phyloP scores from a whole-genome alignment of 2,329 filamentous ascomycete species.

The Talaromyces sp. region DNA sequence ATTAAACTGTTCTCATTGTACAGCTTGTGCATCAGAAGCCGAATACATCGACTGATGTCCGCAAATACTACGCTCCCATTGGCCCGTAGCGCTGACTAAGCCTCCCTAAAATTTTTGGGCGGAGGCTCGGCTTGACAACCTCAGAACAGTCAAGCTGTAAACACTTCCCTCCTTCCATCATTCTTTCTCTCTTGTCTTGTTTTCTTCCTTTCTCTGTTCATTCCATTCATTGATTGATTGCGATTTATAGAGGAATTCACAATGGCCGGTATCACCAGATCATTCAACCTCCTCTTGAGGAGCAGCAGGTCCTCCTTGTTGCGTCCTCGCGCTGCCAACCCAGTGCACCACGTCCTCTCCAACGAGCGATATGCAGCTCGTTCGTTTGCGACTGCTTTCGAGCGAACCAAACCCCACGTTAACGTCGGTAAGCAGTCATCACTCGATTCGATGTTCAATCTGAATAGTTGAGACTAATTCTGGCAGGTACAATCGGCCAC shows the following conservation, averaged over 20 bases:
- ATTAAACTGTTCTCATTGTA: neutral
- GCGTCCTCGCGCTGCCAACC: conserved; percentile 67
- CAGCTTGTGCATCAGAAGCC: no score
- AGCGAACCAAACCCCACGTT: conserved; percentile 94
- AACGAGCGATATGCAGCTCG: conserved; percentile 48
- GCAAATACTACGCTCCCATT: conserved; percentile 35
- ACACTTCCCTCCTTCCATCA: conserved; percentile 28
- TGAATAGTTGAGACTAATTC: conserved; percentile 12
- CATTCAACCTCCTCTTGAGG: conserved; percentile 75
- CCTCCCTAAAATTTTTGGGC: conserved; percentile 35
- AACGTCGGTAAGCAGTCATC: conserved; percentile 73
- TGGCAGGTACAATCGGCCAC: conserved; percentile 87
- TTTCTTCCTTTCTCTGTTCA: conserved; percentile 17
- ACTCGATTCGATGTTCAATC: neutral
- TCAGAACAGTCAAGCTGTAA: conserved; percentile 23
- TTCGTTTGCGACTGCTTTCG: conserved; percentile 65
- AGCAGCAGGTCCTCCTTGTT: conserved; percentile 74
- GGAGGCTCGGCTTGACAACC: conserved; percentile 28
- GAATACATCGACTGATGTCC: conserved; percentile 25
- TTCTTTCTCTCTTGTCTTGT: conserved; percentile 24
- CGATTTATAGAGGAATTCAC: conserved; percentile 43
- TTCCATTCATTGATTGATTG: conserved; percentile 30
- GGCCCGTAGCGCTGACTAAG: conserved; percentile 41
- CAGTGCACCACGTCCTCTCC: conserved; percentile 62
- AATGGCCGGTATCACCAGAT: conserved; percentile 80